phyloP scores from a whole-genome alignment of 345 rosid species.

The Euphorbia tirucalli region DNA sequence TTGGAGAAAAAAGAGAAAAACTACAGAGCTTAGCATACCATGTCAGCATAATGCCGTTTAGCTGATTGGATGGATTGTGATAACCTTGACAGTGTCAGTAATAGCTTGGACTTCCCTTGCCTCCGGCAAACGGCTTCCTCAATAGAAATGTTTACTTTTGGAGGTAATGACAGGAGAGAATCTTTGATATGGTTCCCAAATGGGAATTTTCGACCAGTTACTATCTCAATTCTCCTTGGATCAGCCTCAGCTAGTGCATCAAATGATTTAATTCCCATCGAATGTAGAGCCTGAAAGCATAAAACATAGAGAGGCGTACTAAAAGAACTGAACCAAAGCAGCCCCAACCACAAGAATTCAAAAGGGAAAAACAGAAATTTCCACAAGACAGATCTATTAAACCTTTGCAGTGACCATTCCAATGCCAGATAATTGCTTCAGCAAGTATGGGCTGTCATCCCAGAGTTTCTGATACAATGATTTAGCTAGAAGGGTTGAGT shows the following conservation, averaged over 20 bases:
- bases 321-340: no score
- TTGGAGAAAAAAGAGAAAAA: slow-evolving; percentile 5
- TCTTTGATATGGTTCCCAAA: slow-evolving; percentile 98
- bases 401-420: slow-evolving; percentile 99
- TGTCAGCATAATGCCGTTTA: slow-evolving; percentile 87
- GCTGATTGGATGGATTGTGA: slow-evolving; percentile 53
- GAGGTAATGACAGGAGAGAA: slow-evolving; percentile 77
- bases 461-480: slow-evolving; percentile 91
- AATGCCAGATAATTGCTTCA: slow-evolving; percentile 89
- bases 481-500: slow-evolving; percentile 72
- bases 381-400: slow-evolving; percentile 4
- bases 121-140: slow-evolving; percentile 58
- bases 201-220: slow-evolving; percentile 87
- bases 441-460: slow-evolving; percentile 93
- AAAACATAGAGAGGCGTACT: not conserved
- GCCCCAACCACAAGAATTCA: not conserved
- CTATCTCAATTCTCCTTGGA: slow-evolving; percentile 93
- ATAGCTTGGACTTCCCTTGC: slow-evolving; percentile 56
- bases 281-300: slow-evolving; percentile 67
- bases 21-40: slow-evolving; percentile 45
- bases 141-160: slow-evolving; percentile 63
- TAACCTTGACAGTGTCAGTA: slow-evolving; percentile 68
- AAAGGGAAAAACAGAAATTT: not conserved
- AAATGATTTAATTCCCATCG: slow-evolving; percentile 87
- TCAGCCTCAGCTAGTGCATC: slow-evolving; percentile 86